Evolutionary conservation across 805 yeast genomes (phyloP).

Genomic region (Tetrapisispora iriomotensis): DNA sequence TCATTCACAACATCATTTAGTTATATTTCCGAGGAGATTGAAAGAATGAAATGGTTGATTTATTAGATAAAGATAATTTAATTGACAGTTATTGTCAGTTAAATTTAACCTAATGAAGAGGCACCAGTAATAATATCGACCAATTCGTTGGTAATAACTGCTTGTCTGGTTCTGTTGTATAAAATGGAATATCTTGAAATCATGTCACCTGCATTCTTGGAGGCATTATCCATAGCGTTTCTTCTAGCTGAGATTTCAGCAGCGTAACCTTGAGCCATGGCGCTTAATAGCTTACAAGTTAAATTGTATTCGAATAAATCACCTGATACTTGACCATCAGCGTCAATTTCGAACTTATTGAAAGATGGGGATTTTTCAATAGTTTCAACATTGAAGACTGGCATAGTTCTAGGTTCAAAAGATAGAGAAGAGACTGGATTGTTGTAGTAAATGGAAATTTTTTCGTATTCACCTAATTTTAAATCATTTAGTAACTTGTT

Average conservation of each 20-base stretch:
- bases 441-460: slow-evolving; percentile 78
- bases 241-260: slow-evolving; percentile 97
- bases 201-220: slow-evolving; percentile 99
- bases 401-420: slow-evolving; percentile 69
- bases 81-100: neutral
- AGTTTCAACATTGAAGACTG: slow-evolving; percentile 58
- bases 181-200: slow-evolving; percentile 90
- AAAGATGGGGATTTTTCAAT: slow-evolving; percentile 80
- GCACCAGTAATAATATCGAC: slow-evolving; percentile 99
- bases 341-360: slow-evolving; percentile 71
- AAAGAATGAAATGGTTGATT: neutral
- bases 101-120: slow-evolving; percentile 77
- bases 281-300: slow-evolving; percentile 82
- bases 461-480: slow-evolving; percentile 43
- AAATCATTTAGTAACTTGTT: slow-evolving; percentile 61
- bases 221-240: slow-evolving; percentile 99
- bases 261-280: slow-evolving; percentile 96
- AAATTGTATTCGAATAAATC: slow-evolving; percentile 78
- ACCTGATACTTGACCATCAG: slow-evolving; percentile 55
- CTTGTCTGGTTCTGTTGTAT: slow-evolving; percentile 99
- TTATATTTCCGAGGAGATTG: neutral
- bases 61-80: neutral
- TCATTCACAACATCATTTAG: no score
- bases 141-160: slow-evolving; percentile 97
- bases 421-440: slow-evolving; percentile 79